phyloP scores from a whole-genome alignment of 331 rosid species.

The Acacia concinna region DNA sequence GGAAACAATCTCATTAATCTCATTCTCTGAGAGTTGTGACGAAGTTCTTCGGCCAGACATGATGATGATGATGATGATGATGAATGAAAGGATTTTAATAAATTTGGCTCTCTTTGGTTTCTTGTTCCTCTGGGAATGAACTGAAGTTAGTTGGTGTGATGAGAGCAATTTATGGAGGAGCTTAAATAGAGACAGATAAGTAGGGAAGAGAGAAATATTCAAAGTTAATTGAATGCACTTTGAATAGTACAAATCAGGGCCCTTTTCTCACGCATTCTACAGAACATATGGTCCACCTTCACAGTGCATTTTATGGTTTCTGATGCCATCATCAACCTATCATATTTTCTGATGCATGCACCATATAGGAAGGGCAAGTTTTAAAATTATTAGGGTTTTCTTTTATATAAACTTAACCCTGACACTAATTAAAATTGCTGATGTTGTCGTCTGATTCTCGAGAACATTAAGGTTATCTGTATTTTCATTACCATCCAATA shows the following conservation, averaged over 20 bases:
- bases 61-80: not conserved
- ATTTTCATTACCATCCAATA: constrained; percentile 3
- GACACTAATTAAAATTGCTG: not conserved
- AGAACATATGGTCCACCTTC: constrained; percentile 41
- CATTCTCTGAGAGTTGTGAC: constrained; percentile 38
- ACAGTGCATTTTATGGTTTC: not conserved
- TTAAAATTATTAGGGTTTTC: not conserved
- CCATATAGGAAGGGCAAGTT: not conserved
- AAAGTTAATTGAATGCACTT: constrained; percentile 22
- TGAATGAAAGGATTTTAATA: not conserved
- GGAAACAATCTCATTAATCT: constrained; percentile 43
- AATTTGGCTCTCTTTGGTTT: not conserved
- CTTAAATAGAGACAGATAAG: constrained; percentile 39
- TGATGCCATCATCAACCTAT: not conserved
- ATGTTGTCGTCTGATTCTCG: not conserved
- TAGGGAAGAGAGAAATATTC: not conserved
- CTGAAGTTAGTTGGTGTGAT: constrained; percentile 13
- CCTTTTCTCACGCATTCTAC: constrained; percentile 30
- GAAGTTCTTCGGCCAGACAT: constrained; percentile 48
- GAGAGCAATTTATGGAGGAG: not conserved
- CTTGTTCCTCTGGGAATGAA: not conserved
- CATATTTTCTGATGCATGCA: constrained; percentile 1
- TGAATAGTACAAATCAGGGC: constrained; percentile 33
- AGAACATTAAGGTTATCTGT: not conserved
- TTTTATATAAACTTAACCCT: not conserved